Evolutionary conservation across 805 yeast species (phyloP).

Genomic region (Blastobotrys americana): DNA sequence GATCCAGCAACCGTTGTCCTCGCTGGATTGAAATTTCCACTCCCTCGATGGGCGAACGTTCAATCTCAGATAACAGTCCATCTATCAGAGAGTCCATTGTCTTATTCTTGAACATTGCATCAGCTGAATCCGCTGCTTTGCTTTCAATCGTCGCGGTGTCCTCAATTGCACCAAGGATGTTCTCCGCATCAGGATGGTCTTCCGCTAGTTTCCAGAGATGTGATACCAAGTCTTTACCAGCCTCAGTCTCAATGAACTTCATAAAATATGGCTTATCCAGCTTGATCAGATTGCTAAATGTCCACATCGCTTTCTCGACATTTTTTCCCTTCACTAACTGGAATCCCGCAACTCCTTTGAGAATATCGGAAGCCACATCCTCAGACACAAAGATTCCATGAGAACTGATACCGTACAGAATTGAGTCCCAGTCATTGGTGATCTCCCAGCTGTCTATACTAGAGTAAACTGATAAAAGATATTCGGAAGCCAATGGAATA

Average conservation of each 20-base stretch:
- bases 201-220: constrained; percentile 15
- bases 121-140: constrained; percentile 3
- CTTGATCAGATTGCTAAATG: constrained; percentile 8
- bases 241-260: constrained; percentile 7
- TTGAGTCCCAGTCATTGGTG: constrained; percentile 10
- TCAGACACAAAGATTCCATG: constrained; percentile 16
- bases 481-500: constrained; percentile 8
- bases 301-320: constrained; percentile 7
- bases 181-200: constrained; percentile 9
- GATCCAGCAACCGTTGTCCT: constrained; percentile 11
- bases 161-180: constrained; percentile 7
- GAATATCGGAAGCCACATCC: constrained; percentile 10
- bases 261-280: constrained; percentile 8
- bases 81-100: constrained; percentile 6
- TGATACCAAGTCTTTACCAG: constrained; percentile 13
- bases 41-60: constrained; percentile 8
- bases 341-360: constrained; percentile 7
- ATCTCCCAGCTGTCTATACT: constrained; percentile 10
- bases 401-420: constrained; percentile 10
- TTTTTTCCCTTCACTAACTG: constrained; percentile 7
- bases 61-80: constrained; percentile 10
- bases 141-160: constrained; percentile 9
- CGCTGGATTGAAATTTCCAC: constrained; percentile 14
- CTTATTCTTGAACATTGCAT: constrained; percentile 2
- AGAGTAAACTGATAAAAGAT: constrained; percentile 7